These are phyloP conservation scores for Candida cerambycidarum DNA, from an alignment of 805 yeast species.

Conservation along the genomic window DNA sequence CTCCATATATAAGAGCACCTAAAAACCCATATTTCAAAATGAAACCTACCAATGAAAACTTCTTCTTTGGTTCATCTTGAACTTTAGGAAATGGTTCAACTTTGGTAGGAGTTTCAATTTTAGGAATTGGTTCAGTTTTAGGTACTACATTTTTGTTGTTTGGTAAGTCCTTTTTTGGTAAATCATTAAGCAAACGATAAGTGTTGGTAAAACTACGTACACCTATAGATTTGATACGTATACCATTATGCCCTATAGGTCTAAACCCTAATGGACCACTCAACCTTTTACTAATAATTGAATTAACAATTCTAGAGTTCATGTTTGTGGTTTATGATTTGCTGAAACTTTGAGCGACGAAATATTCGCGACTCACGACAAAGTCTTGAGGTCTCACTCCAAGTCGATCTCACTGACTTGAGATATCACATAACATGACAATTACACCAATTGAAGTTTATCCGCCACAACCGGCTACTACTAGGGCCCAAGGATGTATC, in stretches of 20 bases:
- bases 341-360: constrained; percentile 1
- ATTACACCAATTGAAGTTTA: constrained; percentile 30
- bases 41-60: constrained; percentile 30
- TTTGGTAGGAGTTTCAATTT: constrained; percentile 1
- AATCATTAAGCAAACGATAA: background rate
- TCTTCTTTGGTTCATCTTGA: constrained; percentile 20
- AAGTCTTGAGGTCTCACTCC: too few relatives aligned
- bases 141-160: background rate
- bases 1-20: constrained; percentile 35
- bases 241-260: background rate
- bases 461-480: constrained; percentile 82
- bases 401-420: too few relatives aligned
- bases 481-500: constrained; percentile 67
- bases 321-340: constrained; percentile 1
- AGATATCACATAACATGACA: constrained; percentile 5
- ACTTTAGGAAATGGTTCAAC: background rate
- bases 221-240: too few relatives aligned
- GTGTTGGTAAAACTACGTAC: background rate
- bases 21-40: constrained; percentile 29
- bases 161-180: background rate
- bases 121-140: constrained; percentile 4
- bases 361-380: too few relatives aligned
- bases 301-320: constrained; percentile 1
- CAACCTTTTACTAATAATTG: background rate
- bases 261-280: too few relatives aligned